phyloP scores from a whole-genome alignment of 225 moss, liverwort and hornwort species.

The Sphagnum contortum region DNA sequence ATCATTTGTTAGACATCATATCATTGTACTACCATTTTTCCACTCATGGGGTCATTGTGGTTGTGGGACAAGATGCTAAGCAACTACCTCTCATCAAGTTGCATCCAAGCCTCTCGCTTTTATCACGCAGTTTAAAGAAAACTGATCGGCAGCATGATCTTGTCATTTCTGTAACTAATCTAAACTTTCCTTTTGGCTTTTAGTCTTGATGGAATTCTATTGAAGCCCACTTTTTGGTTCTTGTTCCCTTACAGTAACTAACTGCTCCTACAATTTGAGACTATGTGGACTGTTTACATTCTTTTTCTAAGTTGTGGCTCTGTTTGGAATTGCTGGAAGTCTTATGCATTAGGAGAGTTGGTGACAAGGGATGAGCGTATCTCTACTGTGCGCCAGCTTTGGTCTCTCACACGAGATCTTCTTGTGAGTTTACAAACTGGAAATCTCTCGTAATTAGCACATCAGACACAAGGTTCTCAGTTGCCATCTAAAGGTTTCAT shows the following conservation, averaged over 20 bases:
- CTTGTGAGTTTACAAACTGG: constrained; percentile 36
- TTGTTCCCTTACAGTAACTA: too few species aligned
- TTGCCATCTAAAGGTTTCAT: too few species aligned
- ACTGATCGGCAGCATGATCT: constrained; percentile 63
- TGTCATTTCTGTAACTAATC: constrained; percentile 50
- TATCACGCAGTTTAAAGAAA: constrained; percentile 47
- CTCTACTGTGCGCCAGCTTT: constrained; percentile 69
- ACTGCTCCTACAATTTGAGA: too few species aligned
- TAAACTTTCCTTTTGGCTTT: too few species aligned
- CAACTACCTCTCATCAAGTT: constrained; percentile 57
- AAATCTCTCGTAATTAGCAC: background rate
- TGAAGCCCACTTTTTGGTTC: too few species aligned
- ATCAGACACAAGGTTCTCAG: background rate
- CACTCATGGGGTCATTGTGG: constrained; percentile 1
- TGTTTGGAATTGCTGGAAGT: constrained; percentile 14
- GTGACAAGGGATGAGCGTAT: constrained; percentile 50
- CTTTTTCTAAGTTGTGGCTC: background rate
- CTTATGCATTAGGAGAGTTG: constrained; percentile 80
- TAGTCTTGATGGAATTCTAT: too few species aligned
- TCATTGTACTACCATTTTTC: too few species aligned
- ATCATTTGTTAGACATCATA: too few species aligned
- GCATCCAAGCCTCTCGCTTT: constrained; percentile 54
- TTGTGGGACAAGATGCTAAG: constrained; percentile 49
- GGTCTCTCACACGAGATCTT: constrained; percentile 81
- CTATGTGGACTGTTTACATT: too few species aligned